phyloP scores from a whole-genome alignment of 1,139 yeast species.

The Blastobotrys buckinghamii region DNA sequence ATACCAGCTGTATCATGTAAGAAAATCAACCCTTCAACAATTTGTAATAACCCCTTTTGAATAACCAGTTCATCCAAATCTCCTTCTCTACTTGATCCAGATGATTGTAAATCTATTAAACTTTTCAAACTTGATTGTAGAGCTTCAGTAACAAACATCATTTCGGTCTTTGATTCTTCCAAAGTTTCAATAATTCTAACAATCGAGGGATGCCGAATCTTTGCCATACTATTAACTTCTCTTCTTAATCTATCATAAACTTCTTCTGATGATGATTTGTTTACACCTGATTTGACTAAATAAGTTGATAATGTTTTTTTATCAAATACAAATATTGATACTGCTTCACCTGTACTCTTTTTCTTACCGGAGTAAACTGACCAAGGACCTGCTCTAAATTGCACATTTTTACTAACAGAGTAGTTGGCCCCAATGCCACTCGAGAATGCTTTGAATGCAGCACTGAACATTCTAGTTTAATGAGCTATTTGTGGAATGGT shows the following conservation, averaged over 20 bases:
- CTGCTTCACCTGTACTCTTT: constrained; percentile 41
- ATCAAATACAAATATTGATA: constrained; percentile 83
- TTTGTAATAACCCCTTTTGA: constrained; percentile 80
- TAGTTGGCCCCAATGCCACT: constrained; percentile 59
- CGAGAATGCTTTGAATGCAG: constrained; percentile 25
- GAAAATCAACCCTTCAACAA: constrained; percentile 73
- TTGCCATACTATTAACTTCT: constrained; percentile 67
- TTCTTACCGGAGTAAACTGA: constrained; percentile 75
- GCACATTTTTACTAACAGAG: constrained; percentile 64
- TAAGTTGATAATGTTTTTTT: constrained; percentile 65
- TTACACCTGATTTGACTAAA: constrained; percentile 47
- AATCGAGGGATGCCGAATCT: constrained; percentile 82
- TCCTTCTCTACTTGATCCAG: constrained; percentile 27
- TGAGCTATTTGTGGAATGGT: too few species aligned
- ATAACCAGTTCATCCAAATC: constrained; percentile 59
- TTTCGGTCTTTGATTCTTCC: constrained; percentile 75
- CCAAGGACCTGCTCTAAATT: constrained; percentile 83
- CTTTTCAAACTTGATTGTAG: constrained; percentile 56
- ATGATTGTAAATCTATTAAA: constrained; percentile 31
- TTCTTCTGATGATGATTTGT: constrained; percentile 33
- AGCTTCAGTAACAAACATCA: constrained; percentile 76
- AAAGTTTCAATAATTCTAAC: constrained; percentile 77
- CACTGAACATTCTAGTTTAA: constrained; percentile 1
- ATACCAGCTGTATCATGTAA: constrained; percentile 70
- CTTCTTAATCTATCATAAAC: constrained; percentile 44